Conservation (phyloP, 305 asterid species). For the Rubia peregrina region DNA sequence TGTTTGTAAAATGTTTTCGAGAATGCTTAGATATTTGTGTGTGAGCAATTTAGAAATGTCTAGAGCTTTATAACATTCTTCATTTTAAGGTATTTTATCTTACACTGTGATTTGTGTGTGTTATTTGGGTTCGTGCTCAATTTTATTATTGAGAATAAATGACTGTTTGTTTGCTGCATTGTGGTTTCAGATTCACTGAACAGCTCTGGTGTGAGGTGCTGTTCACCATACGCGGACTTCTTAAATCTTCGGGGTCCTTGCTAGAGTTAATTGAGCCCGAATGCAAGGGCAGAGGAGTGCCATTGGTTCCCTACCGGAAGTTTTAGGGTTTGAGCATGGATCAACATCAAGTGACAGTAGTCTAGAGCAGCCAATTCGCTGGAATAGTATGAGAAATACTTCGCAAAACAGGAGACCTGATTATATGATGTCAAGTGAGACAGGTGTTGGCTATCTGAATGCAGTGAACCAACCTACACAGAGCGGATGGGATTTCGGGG, state of each 20-base stretch:
- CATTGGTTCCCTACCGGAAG: slow-evolving; percentile 58
- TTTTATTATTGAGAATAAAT: too few species aligned
- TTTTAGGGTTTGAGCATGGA: slow-evolving; percentile 55
- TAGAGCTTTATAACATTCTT: neutral
- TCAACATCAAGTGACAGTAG: slow-evolving; percentile 50
- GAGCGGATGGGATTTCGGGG: slow-evolving; percentile 60
- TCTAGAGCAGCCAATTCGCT: slow-evolving; percentile 58
- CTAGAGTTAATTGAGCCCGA: slow-evolving; percentile 29
- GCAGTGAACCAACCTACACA: slow-evolving; percentile 36
- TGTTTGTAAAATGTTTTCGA: neutral
- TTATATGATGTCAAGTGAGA: slow-evolving; percentile 33
- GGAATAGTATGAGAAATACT: slow-evolving; percentile 54
- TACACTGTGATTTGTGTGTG: neutral
- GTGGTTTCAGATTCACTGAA: slow-evolving; percentile 20
- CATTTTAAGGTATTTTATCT: neutral
- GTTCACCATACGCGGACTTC: neutral
- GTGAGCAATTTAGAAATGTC: neutral
- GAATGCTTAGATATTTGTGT: slow-evolving; percentile 1
- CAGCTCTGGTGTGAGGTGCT: slow-evolving; percentile 17
- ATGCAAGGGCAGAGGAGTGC: slow-evolving; percentile 87
- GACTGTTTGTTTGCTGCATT: slow-evolving; percentile 12
- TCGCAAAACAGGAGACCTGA: slow-evolving; percentile 43
- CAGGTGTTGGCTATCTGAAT: slow-evolving; percentile 31
- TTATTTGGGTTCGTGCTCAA: neutral
- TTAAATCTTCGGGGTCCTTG: slow-evolving; percentile 14